Percentiles rank a stretch among this genome's conserved stretches.
These are phyloP conservation scores for Saccharum officinarum DNA, from an alignment of 176 grass and related monocot species.

Conservation along the genomic window DNA sequence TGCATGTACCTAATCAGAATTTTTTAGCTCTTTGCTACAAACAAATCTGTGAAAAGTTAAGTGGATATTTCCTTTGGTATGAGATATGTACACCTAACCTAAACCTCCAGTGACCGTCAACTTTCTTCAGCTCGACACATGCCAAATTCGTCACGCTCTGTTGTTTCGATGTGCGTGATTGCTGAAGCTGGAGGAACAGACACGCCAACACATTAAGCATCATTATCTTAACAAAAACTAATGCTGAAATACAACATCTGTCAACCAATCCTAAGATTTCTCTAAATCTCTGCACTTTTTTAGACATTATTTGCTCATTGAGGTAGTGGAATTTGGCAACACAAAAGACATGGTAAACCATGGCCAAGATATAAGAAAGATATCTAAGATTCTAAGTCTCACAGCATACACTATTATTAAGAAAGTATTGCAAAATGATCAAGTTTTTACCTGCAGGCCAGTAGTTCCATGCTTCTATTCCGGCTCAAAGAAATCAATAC, in stretches of 20 bases:
- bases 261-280: not conserved
- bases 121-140: not conserved
- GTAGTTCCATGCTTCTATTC: not conserved
- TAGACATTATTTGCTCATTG: too few relatives aligned
- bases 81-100: constrained; percentile 16
- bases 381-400: not conserved
- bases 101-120: not conserved
- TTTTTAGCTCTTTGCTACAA: constrained; percentile 8
- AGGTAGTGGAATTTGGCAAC: too few relatives aligned
- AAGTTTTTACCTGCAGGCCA: not conserved
- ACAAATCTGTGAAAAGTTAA: not conserved
- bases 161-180: not conserved
- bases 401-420: too few relatives aligned
- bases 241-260: not conserved
- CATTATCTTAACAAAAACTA: not conserved
- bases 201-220: constrained; percentile 3
- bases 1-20: not conserved
- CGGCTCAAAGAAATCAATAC: constrained; percentile 11
- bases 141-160: not conserved
- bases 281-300: not conserved
- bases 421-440: not conserved
- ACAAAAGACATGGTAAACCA: not conserved
- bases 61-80: not conserved
- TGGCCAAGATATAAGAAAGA: not conserved
- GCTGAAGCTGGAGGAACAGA: not conserved